A percentile compares a stretch with the other conserved stretches of the same genome.
Evolutionary conservation across 495 filamentous ascomycete genomes (phyloP).

Genomic region (Opeltia flavorubescens): DNA sequence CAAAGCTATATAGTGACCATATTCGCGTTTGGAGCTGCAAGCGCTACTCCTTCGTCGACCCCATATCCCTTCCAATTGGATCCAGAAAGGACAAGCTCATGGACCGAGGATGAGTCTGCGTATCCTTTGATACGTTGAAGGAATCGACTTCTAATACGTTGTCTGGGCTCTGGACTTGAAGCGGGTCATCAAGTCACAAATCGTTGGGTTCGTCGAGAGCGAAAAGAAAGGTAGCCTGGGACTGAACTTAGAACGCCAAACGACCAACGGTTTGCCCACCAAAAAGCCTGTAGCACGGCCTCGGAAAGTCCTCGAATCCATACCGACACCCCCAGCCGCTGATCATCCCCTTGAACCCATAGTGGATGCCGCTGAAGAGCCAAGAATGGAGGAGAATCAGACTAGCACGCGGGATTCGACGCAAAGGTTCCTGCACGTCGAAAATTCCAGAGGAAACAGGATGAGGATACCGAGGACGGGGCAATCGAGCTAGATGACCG

Average conservation of each 20-base stretch:
- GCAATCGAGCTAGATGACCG: not conserved
- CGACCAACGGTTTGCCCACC: not conserved
- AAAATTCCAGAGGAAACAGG: not conserved
- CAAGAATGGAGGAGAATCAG: not conserved
- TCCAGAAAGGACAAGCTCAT: conserved; percentile 1
- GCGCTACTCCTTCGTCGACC: conserved; percentile 1
- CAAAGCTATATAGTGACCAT: conserved; percentile 2
- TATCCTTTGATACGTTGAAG: conserved; percentile 3
- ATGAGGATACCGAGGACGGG: not conserved
- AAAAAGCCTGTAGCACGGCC: not conserved
- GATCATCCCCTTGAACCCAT: not conserved
- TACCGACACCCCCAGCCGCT: not conserved
- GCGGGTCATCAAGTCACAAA: not conserved
- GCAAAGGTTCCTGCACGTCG: not conserved
- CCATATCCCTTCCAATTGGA: not conserved
- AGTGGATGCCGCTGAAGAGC: not conserved
- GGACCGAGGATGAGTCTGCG: not conserved
- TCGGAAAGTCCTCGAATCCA: not conserved
- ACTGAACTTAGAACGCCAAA: not conserved
- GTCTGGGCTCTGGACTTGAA: not conserved
- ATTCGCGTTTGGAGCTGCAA: conserved; percentile 4
- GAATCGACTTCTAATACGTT: not conserved
- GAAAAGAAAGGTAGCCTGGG: not conserved
- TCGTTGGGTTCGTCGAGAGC: not conserved
- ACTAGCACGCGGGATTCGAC: not conserved